Evolutionary conservation across 371 early-diverging fungal genomes (phyloP).

Genomic region (Rhizopus microsporus): DNA sequence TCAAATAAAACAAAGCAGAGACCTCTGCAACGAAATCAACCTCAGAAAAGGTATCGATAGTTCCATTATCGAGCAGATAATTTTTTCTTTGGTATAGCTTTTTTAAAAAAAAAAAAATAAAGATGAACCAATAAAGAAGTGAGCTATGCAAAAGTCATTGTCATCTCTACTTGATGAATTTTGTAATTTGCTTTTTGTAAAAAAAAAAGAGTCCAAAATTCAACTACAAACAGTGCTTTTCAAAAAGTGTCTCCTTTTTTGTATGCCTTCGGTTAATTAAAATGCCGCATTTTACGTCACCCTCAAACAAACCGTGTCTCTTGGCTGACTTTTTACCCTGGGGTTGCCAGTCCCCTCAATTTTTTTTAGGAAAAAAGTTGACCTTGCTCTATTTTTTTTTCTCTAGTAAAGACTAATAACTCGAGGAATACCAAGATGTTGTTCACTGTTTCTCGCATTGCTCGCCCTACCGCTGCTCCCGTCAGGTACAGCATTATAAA

Average conservation of each 20-base stretch:
- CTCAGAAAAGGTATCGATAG: no score
- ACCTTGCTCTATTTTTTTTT: conserved; percentile 1
- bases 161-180: no score
- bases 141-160: no score
- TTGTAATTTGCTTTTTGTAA: no score
- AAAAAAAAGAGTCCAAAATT: no score
- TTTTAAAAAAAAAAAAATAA: no score
- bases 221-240: no score
- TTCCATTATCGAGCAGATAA: no score
- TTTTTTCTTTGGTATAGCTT: no score
- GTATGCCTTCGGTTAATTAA: background rate
- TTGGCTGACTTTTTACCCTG: conserved; percentile 1
- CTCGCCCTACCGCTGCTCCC: conserved; percentile 36
- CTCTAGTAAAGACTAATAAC: background rate
- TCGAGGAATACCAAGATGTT: conserved; percentile 16
- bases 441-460: conserved; percentile 41
- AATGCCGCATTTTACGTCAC: background rate
- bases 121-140: no score
- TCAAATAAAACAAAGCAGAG: no score
- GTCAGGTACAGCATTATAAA: conserved; percentile 22
- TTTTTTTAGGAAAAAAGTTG: conserved; percentile 3
- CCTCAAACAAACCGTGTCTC: background rate
- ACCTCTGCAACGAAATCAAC: no score
- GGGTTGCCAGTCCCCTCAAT: conserved; percentile 6
- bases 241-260: background rate